Evolutionary conservation across 2,329 filamentous ascomycete species (phyloP).

Genomic region (Coleophoma cylindrospora): DNA sequence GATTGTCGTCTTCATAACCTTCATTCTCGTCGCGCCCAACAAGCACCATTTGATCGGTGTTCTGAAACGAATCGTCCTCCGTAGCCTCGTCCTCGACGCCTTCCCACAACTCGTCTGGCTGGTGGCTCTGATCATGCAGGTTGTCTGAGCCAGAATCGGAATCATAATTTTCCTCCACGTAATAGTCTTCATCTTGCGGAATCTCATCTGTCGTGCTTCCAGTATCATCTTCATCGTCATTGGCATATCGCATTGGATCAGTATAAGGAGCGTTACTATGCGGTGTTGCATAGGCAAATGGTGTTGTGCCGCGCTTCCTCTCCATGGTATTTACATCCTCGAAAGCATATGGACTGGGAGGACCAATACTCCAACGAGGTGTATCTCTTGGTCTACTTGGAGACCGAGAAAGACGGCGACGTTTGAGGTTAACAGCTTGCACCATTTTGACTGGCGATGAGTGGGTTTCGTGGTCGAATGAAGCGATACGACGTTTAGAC

Average conservation of each 20-base stretch:
- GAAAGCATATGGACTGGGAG: constrained; percentile 20
- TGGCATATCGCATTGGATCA: constrained; percentile 10
- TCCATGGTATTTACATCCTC: constrained; percentile 16
- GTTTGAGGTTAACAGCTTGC: constrained; percentile 14
- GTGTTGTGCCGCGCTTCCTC: constrained; percentile 43
- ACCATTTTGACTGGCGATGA: constrained; percentile 10
- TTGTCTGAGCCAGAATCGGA: background rate
- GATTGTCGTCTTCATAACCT: constrained; percentile 20
- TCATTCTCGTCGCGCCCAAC: constrained; percentile 5
- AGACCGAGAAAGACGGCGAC: constrained; percentile 44
- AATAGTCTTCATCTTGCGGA: constrained; percentile 16
- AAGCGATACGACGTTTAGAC: constrained; percentile 40
- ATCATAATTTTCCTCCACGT: constrained; percentile 4
- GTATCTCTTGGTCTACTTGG: constrained; percentile 49
- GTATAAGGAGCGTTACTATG: constrained; percentile 54
- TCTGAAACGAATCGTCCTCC: background rate
- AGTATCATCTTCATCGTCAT: constrained; percentile 17
- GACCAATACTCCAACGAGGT: constrained; percentile 44
- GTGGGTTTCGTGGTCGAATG: constrained; percentile 30
- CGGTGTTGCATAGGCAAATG: constrained; percentile 70
- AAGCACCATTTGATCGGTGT: background rate
- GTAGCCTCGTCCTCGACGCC: constrained; percentile 16
- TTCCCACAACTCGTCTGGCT: constrained; percentile 22
- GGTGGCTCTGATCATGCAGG: constrained; percentile 16
- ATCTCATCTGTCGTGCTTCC: constrained; percentile 20